Conservation (phyloP, 148 eudicot species). For the Heliosperma pusillum region DNA sequence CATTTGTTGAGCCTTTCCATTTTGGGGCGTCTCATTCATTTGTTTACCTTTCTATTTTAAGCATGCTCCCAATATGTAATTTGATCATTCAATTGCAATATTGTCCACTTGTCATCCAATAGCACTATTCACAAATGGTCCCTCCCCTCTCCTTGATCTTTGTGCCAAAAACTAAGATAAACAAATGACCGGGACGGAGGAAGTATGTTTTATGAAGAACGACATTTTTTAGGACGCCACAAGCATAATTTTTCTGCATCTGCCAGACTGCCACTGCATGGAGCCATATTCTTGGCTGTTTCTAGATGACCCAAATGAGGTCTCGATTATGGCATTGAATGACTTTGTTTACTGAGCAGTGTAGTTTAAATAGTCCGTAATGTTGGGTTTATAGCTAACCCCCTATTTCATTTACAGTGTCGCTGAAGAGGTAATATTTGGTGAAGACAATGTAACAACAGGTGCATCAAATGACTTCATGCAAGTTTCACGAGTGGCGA, state of each 20-base stretch:
- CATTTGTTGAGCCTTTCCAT: too few species aligned
- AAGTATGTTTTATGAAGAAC: too few species aligned
- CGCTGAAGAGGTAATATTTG: conserved; percentile 98
- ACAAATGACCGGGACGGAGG: too few species aligned
- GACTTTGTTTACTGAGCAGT: not conserved
- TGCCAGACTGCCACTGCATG: not conserved
- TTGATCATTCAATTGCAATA: too few species aligned
- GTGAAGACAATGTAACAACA: conserved; percentile 93
- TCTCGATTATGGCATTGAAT: not conserved
- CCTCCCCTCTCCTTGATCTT: too few species aligned
- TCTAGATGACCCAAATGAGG: not conserved
- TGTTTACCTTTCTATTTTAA: too few species aligned
- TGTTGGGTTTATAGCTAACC: not conserved
- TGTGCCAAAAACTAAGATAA: too few species aligned
- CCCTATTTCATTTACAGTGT: conserved; percentile 45
- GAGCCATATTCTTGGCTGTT: not conserved
- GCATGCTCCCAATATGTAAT: too few species aligned
- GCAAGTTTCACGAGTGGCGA: conserved; percentile 98
- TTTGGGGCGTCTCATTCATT: too few species aligned
- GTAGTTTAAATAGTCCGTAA: not conserved
- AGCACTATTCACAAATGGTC: too few species aligned
- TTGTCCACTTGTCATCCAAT: too few species aligned
- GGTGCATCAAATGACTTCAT: conserved; percentile 98
- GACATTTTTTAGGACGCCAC: not conserved
- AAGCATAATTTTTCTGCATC: not conserved